Evolutionary conservation across 129 eudicot species (phyloP), one percentile per base, ranked within the genome.

Genomic region (Dittrichia graveolens): DNA sequence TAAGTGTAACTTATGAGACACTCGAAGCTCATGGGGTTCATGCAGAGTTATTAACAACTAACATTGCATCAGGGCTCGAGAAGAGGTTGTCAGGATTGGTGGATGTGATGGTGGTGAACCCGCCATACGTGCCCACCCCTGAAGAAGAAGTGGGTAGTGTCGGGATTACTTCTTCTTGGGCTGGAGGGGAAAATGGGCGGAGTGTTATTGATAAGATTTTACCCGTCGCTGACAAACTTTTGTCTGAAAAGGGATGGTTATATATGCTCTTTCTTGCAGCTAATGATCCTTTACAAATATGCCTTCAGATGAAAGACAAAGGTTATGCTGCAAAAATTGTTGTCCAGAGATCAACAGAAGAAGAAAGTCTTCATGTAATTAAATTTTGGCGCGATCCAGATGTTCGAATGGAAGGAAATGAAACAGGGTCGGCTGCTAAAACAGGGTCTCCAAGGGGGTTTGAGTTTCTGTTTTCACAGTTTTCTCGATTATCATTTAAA

Each of bases 91-190:
- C 74, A 2, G 80, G 91, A 53, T 66, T 71, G 18, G 95, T 92
- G 62, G 98, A 92, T 70, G 80, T 92, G 74, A 82, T 92, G 64
- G 96, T 92, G 56, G 84, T 89, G 61, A 89, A 92, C 70, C 96
- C 98, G 3, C 98, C 98, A 6, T 89, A 92, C 78, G 98, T 92
- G 65, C 96, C 98, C 16, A 92, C 98, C 6, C 98, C 96, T 0
- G 96, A 92, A 61, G 96, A 87, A 7, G 98, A 92, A 83, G 98
- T 89, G 45, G 91, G 98, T 4, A 38, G 74, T 43, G 60, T 12
- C 8, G 96, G 98, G 42, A 84, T 92, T 54, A 71, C 89, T 2
- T 55, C 98, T 61, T 71, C 98, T 40, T 92, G 98, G 98, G 96
- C 98, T 5, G 96, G 96, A 35, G 98, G 98, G n/a, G 94, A 89